phyloP scores from a whole-genome alignment of 179 eudicot genomes.

The Beta lomatogona region DNA sequence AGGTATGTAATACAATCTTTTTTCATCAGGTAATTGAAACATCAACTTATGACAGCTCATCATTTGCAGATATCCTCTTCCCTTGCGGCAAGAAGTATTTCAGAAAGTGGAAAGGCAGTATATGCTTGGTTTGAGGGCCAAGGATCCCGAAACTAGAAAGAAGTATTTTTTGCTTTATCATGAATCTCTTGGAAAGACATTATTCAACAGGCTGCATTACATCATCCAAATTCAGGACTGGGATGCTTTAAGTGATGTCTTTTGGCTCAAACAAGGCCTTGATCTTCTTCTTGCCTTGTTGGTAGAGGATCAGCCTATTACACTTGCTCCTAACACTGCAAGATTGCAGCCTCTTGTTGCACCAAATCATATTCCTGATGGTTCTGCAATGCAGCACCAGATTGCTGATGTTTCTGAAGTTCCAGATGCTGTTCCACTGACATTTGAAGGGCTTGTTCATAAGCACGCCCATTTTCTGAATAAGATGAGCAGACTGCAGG shows the following conservation, averaged over 20 bases:
- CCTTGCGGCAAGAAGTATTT: constrained; percentile 86
- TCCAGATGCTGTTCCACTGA: constrained; percentile 73
- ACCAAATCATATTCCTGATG: constrained; percentile 58
- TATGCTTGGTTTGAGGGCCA: constrained; percentile 98
- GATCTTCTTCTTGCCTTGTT: constrained; percentile 97
- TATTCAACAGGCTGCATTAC: constrained; percentile 87
- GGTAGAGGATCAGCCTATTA: constrained; percentile 90
- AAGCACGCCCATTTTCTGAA: constrained; percentile 81
- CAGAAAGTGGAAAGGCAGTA: constrained; percentile 94
- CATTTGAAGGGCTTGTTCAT: constrained; percentile 72
- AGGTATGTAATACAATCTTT: constrained; percentile 47
- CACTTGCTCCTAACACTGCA: constrained; percentile 98
- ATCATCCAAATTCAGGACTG: constrained; percentile 95
- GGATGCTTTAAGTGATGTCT: constrained; percentile 97
- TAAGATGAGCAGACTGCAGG: constrained; percentile 89
- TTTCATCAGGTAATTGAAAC: constrained; percentile 40
- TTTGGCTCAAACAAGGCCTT: constrained; percentile 99
- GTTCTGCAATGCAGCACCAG: constrained; percentile 68
- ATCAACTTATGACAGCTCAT: constrained; percentile 7
- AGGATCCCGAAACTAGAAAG: constrained; percentile 84
- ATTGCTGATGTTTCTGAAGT: constrained; percentile 56
- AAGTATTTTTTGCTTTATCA: constrained; percentile 89
- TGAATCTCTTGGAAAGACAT: constrained; percentile 78
- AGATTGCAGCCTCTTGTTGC: constrained; percentile 73
- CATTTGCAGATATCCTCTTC: constrained; percentile 63